Base-by-base conservation (phyloP, 306 rosid genomes). In the Rosa persica region DNA sequence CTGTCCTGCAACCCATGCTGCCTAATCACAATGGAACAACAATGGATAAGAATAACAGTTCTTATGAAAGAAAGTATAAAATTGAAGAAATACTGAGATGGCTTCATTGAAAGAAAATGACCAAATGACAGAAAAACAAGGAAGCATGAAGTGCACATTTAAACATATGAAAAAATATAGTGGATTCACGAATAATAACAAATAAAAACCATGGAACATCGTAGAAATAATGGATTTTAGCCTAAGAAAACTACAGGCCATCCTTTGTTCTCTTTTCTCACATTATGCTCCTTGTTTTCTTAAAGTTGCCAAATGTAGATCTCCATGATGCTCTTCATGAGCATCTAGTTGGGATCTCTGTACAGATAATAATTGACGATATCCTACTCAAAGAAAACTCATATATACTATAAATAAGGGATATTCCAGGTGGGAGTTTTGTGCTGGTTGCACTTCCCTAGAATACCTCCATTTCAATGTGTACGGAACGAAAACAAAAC, bases 1-100 rank as follows among this genome's bases (percentile, higher is more conserved):
- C 77, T 94, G 98, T 86, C 98, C 98, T 2, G 97, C 92, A 80
- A 94, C 98, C 98, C 98, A 94, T 71, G 98, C 97, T 13, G 98
- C 97, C 98, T 94, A 81, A 81, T 74, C 79, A 75, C 61, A 82
- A 80, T 48, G 77, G 65, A 22, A 65, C 73, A 79, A 72, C 54
- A 25, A 20, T 67, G 73, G 22, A 39, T 66, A 72, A 67, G 70
- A 61, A 12, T 23, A 39, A 12, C 34, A 10, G 51, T 17, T 52
- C 39, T 13, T 1, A 23, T 16, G 2, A 67, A 34, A 22, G 0
- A 36, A 13, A 19, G 65, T 1, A 13, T 3, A 61, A 38, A 12
- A 46, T 1, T 27, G 43, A 58, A 46, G 25, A 73, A 34, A 38
- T 22, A 47, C 12, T 38, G 62, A 57, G 8, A 75, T 1, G 1